A percentile compares a stretch with the other conserved stretches of the same genome.
Conservation (phyloP, 306 rosid species). For the Casuarina cunninghamiana region DNA sequence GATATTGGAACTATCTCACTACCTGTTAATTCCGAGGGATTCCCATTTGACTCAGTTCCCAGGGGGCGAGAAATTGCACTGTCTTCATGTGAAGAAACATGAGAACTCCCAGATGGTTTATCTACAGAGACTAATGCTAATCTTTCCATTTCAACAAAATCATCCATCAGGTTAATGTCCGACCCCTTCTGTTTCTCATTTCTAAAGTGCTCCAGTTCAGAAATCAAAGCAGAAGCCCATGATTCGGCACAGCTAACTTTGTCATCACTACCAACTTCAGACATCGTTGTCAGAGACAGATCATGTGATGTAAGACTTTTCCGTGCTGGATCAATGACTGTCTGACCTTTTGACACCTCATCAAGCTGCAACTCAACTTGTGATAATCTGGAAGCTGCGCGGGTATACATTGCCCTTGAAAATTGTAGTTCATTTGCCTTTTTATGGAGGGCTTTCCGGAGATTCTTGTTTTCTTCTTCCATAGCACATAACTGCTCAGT, state of each 20-base stretch:
- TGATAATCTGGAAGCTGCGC: conserved; percentile 57
- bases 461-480: conserved; percentile 76
- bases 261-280: conserved; percentile 81
- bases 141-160: conserved; percentile 93
- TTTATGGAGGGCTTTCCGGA: conserved; percentile 63
- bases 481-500: conserved; percentile 56
- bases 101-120: conserved; percentile 36
- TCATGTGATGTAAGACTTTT: conserved; percentile 44
- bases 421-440: conserved; percentile 68
- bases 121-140: conserved; percentile 69
- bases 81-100: conserved; percentile 38
- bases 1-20: conserved; percentile 44
- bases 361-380: conserved; percentile 47
- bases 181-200: conserved; percentile 53
- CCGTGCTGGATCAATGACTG: conserved; percentile 38
- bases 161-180: conserved; percentile 88
- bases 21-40: conserved; percentile 36
- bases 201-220: conserved; percentile 69
- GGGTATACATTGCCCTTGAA: conserved; percentile 66
- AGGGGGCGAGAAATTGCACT: conserved; percentile 38
- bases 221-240: conserved; percentile 75
- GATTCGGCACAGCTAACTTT: conserved; percentile 78
- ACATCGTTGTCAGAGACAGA: conserved; percentile 55
- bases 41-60: conserved; percentile 33
- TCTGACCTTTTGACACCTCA: conserved; percentile 48